A percentile compares a stretch with the other conserved stretches of the same genome.
These are phyloP conservation scores for Coffea eugenioides DNA, from an alignment of 257 asterid genomes.

Conservation along the genomic window DNA sequence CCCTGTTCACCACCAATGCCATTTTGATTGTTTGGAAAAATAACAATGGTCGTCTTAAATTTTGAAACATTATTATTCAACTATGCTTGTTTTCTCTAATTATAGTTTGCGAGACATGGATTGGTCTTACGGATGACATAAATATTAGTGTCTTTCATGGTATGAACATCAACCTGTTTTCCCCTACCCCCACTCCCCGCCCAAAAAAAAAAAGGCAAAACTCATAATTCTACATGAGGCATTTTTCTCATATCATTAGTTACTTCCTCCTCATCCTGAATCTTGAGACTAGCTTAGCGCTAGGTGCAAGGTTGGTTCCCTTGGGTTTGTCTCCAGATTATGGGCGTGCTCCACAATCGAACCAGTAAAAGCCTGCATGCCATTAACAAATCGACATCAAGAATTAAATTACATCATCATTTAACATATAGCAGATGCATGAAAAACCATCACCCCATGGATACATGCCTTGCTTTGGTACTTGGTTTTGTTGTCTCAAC, in stretches of 20 bases:
- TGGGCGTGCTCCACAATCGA: slow-evolving; percentile 59
- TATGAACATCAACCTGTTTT: too few species aligned
- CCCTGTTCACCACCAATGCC: too few species aligned
- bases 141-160: too few species aligned
- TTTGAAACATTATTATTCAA: too few species aligned
- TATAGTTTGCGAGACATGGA: too few species aligned
- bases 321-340: slow-evolving; percentile 37
- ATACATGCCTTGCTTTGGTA: slow-evolving; percentile 25
- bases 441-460: background rate
- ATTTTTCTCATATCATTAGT: background rate
- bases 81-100: too few species aligned
- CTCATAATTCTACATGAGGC: too few species aligned
- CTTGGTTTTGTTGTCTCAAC: slow-evolving; percentile 7
- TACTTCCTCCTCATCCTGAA: slow-evolving; percentile 71
- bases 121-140: too few species aligned
- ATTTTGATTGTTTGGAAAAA: too few species aligned
- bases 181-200: too few species aligned
- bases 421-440: background rate
- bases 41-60: too few species aligned
- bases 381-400: background rate
- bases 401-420: background rate
- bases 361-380: slow-evolving; percentile 65
- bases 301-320: slow-evolving; percentile 30
- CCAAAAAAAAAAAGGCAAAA: too few species aligned
- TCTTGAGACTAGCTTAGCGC: slow-evolving; percentile 79